A percentile compares a stretch with the other conserved stretches of the same genome.
Conservation (phyloP, 768 basidiomycete genomes). For the Mycena chlorophos region DNA sequence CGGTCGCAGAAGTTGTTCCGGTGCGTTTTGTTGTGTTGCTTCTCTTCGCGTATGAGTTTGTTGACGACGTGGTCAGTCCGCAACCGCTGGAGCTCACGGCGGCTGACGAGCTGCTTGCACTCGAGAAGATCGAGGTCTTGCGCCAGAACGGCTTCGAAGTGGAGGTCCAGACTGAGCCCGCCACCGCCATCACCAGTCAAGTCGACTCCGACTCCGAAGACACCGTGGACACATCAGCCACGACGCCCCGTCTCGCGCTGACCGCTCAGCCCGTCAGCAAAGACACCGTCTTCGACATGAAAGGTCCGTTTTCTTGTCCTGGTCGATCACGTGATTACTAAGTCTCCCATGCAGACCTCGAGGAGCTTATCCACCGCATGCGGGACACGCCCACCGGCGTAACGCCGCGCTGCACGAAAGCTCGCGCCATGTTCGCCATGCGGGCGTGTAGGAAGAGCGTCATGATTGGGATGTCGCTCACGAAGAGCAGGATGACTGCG, state of each 20-base stretch:
- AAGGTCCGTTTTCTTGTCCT: slow-evolving; percentile 50
- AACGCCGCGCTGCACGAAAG: slow-evolving; percentile 92
- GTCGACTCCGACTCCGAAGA: slow-evolving; percentile 45
- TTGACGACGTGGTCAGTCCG: slow-evolving; percentile 51
- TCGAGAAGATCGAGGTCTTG: slow-evolving; percentile 84
- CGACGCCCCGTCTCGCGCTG: slow-evolving; percentile 52
- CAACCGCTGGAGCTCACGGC: slow-evolving; percentile 80
- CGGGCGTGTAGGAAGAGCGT: slow-evolving; percentile 94
- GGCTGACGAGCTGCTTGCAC: slow-evolving; percentile 82
- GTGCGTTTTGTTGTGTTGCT: slow-evolving; percentile 43
- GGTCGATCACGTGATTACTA: not conserved
- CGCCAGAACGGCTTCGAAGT: slow-evolving; percentile 90
- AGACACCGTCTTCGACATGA: slow-evolving; percentile 83
- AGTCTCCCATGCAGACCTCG: slow-evolving; percentile 61
- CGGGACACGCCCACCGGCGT: slow-evolving; percentile 73
- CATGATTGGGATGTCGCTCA: slow-evolving; percentile 91
- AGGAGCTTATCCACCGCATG: slow-evolving; percentile 87
- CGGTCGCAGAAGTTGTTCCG: slow-evolving; percentile 81
- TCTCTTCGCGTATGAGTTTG: not conserved
- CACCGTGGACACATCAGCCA: slow-evolving; percentile 30
- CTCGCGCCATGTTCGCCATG: slow-evolving; percentile 93
- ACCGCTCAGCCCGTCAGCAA: slow-evolving; percentile 90
- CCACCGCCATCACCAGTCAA: too few species aligned
- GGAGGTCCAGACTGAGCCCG: slow-evolving; percentile 31
- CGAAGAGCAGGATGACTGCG: slow-evolving; percentile 70